Base-by-base conservation (phyloP, 2,329 filamentous ascomycete species). In the Verticillium nonalfalfae region DNA sequence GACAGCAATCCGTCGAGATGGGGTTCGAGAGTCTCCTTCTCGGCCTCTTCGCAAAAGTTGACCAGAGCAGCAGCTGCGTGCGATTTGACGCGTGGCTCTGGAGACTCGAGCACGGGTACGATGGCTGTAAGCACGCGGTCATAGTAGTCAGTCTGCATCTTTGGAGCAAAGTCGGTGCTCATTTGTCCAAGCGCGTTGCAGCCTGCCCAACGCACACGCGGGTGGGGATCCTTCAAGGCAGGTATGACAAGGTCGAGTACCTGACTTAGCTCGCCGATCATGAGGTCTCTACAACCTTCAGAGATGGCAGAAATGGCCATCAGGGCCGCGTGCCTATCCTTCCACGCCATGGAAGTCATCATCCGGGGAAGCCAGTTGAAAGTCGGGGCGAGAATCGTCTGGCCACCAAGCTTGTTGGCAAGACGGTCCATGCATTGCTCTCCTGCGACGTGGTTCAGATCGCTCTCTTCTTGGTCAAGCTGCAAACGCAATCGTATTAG, bases 301-400 rank as follows among this genome's bases (percentile, higher is more conserved):
- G 95, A 98, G 66, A 99, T 99, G 66, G 95, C 95, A 2, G 94
- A 98, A 64, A 99, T 97, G 31, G 95, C 95, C 95, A 99, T 99
- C 59, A 99, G 85, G 56, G 95, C 95, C 36, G 95, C 95, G 75
- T 99, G 95, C 64, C 94, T 87, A 74, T 99, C 95, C 71, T 91
- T 88, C 95, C 95, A 99, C 35, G 92, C 87, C 68, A 91, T 89
- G 1, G 95, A 98, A 60, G 89, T 91, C 88, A 98, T 96, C 95
- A 99, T 99, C 65, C 93, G 86, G 10, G 95, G 95, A 45, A 99
- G 86, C 95, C 95, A 99, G 74, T 90, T 90, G 77, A 98, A 99
- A 0, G 94, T 98, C 1, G 93, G 93, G 35, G 91, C 91, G 21
- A 99, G 81, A 61, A 99, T 90, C n/a, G 90, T 88, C 70, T 91